A percentile compares a stretch with the other conserved stretches of the same genome.
Conservation (phyloP, 768 basidiomycete genomes). For the Calocybe cyanea region DNA sequence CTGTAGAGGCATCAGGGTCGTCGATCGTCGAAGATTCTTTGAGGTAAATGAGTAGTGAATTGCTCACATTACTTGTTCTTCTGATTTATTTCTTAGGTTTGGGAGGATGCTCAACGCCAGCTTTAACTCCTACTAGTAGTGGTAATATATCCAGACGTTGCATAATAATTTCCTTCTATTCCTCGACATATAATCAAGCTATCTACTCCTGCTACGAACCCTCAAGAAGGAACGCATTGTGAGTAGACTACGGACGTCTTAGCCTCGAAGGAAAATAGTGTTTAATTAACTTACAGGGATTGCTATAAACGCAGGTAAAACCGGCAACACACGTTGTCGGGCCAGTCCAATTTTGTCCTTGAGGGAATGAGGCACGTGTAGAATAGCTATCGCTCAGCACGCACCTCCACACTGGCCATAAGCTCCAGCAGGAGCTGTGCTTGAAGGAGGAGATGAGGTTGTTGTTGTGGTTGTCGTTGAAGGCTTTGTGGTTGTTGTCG, state of each 20-base stretch:
- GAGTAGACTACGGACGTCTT: slow-evolving; percentile 33
- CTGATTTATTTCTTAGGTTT: slow-evolving; percentile 21
- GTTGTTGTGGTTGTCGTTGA: slow-evolving; percentile 16
- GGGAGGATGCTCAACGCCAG: slow-evolving; percentile 21
- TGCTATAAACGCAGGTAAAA: slow-evolving; percentile 32
- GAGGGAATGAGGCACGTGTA: not conserved
- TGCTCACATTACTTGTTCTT: not conserved
- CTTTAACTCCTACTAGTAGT: too few species aligned
- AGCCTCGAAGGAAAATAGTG: not conserved
- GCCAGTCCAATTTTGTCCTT: slow-evolving; percentile 37
- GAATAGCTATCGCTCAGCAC: not conserved
- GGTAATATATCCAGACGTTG: too few species aligned
- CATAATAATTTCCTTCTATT: too few species aligned
- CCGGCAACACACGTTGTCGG: slow-evolving; percentile 35
- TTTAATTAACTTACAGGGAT: slow-evolving; percentile 33
- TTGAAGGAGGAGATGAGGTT: slow-evolving; percentile 24
- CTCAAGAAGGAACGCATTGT: slow-evolving; percentile 37
- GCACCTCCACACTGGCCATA: slow-evolving; percentile 44
- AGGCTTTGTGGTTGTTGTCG: slow-evolving; percentile 14
- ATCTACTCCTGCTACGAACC: too few species aligned
- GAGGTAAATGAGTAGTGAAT: too few species aligned
- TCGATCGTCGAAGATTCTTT: slow-evolving; percentile 63
- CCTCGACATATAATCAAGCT: too few species aligned
- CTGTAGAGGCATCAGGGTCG: slow-evolving; percentile 58
- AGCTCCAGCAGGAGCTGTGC: slow-evolving; percentile 25